Percentiles rank a stretch among this genome's conserved stretches.
These are phyloP conservation scores for Septoria linicola DNA, from an alignment of 2,329 filamentous ascomycete species.

Conservation along the genomic window DNA sequence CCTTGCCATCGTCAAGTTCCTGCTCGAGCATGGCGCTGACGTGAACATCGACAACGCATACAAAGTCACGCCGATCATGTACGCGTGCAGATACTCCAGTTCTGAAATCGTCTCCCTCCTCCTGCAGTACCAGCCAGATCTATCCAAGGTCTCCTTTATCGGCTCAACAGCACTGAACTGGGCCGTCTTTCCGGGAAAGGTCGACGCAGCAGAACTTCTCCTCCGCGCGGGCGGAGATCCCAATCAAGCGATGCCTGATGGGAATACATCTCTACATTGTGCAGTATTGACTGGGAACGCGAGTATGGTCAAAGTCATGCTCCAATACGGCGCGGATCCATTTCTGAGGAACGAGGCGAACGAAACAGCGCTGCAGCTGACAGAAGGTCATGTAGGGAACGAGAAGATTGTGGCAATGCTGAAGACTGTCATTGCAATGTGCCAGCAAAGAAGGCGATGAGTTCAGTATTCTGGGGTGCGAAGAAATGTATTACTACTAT, in stretches of 20 bases:
- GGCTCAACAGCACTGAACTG: slow-evolving; percentile 34
- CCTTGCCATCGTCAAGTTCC: slow-evolving; percentile 29
- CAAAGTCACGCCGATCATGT: slow-evolving; percentile 37
- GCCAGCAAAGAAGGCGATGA: slow-evolving; percentile 3
- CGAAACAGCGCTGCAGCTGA: slow-evolving; percentile 31
- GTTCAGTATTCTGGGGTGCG: too few relatives aligned
- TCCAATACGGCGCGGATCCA: slow-evolving; percentile 32
- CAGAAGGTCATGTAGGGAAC: slow-evolving; percentile 21
- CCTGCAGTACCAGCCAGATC: slow-evolving; percentile 31
- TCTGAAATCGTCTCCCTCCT: slow-evolving; percentile 30
- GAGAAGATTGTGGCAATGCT: slow-evolving; percentile 19
- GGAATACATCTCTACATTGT: slow-evolving; percentile 35
- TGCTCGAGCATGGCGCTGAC: slow-evolving; percentile 33
- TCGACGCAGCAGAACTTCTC: slow-evolving; percentile 30
- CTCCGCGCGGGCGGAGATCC: slow-evolving; percentile 33
- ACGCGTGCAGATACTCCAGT: slow-evolving; percentile 34
- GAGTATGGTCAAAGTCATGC: slow-evolving; percentile 29
- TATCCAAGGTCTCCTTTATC: slow-evolving; percentile 33
- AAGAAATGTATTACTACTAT: neutral
- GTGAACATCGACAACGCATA: slow-evolving; percentile 34
- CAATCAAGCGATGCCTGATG: slow-evolving; percentile 32
- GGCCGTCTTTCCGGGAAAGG: slow-evolving; percentile 33
- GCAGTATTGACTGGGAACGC: slow-evolving; percentile 30
- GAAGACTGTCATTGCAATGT: slow-evolving; percentile 19
- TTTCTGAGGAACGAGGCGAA: slow-evolving; percentile 29